phyloP scores from a whole-genome alignment of 2,329 filamentous ascomycete genomes.

The Diplodia seriata region DNA sequence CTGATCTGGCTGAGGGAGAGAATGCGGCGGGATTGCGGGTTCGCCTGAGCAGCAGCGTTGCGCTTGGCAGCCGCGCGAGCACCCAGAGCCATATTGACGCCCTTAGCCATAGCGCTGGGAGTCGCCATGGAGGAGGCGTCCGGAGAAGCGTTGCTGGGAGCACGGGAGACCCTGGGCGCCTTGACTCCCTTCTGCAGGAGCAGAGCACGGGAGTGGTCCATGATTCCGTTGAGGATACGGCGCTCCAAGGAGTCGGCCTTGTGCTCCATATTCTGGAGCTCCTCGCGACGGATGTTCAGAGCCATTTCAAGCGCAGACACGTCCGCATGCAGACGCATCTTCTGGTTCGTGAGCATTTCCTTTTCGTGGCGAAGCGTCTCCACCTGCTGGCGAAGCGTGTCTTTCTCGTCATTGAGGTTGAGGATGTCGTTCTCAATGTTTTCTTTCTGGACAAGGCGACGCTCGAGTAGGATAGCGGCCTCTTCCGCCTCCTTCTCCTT shows the following conservation, averaged over 20 bases:
- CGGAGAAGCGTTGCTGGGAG: background rate
- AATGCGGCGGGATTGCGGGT: constrained; percentile 70
- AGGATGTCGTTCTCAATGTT: constrained; percentile 58
- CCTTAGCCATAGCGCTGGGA: constrained; percentile 46
- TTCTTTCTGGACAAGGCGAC: constrained; percentile 71
- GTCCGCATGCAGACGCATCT: constrained; percentile 80
- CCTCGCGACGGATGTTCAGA: constrained; percentile 84
- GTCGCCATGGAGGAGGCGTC: constrained; percentile 38
- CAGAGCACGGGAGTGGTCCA: constrained; percentile 93
- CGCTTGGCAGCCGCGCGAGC: constrained; percentile 52
- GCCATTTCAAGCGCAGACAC: constrained; percentile 92
- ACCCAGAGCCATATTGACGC: constrained; percentile 58
- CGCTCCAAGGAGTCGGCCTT: constrained; percentile 89
- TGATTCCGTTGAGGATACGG: constrained; percentile 91
- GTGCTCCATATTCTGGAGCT: constrained; percentile 87
- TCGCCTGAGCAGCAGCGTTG: constrained; percentile 42
- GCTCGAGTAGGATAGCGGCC: constrained; percentile 79
- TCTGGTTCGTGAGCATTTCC: constrained; percentile 78
- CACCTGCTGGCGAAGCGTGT: constrained; percentile 60
- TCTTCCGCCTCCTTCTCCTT: constrained; percentile 82
- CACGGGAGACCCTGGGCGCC: constrained; percentile 34
- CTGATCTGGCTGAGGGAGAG: constrained; percentile 90
- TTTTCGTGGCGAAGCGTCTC: constrained; percentile 69
- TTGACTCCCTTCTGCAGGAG: constrained; percentile 65
- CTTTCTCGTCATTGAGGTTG: constrained; percentile 53